Evolutionary conservation across 495 filamentous ascomycete genomes (phyloP).

Genomic region (Rostrohypoxylon terebratum): DNA sequence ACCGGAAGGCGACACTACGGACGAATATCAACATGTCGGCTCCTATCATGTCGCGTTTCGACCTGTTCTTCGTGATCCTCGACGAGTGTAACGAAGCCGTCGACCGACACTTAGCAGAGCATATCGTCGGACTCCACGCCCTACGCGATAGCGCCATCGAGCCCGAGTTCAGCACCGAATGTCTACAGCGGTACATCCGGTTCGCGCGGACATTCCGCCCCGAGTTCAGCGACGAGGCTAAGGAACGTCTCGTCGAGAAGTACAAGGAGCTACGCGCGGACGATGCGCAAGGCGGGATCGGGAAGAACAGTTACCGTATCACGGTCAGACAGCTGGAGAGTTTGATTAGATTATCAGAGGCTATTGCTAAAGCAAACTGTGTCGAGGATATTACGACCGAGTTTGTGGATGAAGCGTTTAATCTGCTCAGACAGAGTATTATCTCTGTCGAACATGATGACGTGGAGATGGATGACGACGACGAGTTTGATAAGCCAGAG

Average conservation of each 20-base stretch:
- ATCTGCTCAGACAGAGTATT: slow-evolving; percentile 90
- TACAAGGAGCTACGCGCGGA: slow-evolving; percentile 97
- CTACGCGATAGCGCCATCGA: slow-evolving; percentile 89
- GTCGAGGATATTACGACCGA: slow-evolving; percentile 87
- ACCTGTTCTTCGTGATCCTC: slow-evolving; percentile 97
- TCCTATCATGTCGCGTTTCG: slow-evolving; percentile 98
- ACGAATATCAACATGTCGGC: slow-evolving; percentile 98
- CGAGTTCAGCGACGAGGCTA: slow-evolving; percentile 90
- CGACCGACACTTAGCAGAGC: slow-evolving; percentile 89
- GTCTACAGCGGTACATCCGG: slow-evolving; percentile 96
- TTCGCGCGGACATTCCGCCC: slow-evolving; percentile 96
- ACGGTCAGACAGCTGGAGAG: slow-evolving; percentile 96
- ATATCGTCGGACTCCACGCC: slow-evolving; percentile 95
- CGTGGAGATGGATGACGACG: slow-evolving; percentile 94
- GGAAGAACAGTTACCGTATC: slow-evolving; percentile 93
- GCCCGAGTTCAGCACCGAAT: slow-evolving; percentile 95
- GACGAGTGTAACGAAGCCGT: slow-evolving; percentile 95
- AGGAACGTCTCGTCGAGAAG: slow-evolving; percentile 83
- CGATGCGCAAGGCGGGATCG: slow-evolving; percentile 93
- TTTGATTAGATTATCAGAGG: slow-evolving; percentile 92
- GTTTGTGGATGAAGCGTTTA: slow-evolving; percentile 91
- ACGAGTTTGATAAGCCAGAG: slow-evolving; percentile 62
- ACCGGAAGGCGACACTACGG: slow-evolving; percentile 91
- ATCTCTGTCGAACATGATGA: slow-evolving; percentile 99
- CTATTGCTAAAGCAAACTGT: slow-evolving; percentile 96